Evolutionary conservation across 75 land plant species (phyloP), one percentile per base, ranked within the genome.

Genomic region (Selaginella tamariscina): DNA sequence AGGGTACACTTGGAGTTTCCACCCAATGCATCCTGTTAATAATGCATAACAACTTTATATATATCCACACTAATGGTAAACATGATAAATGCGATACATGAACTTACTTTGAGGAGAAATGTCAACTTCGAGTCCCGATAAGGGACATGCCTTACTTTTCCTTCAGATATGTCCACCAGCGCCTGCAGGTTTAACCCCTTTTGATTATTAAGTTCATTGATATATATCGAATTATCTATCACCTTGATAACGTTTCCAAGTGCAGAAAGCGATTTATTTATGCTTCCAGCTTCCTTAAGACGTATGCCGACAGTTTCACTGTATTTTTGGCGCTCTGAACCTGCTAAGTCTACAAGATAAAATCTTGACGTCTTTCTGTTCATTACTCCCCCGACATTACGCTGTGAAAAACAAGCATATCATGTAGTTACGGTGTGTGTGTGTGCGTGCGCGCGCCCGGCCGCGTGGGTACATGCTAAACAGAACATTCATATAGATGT

Each of bases 261-360:
- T 32, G 75, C 70, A 27, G 79, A 77, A 9, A 72, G 62, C 1
- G 75, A 77, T 56, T 66, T 72, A 0, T 77, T 77, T 44, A 65
- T 72, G 67, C 74, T 68, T 5, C 75, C 71, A 54, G 71, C 77
- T 54, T 77, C 79, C 32, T 72, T 77, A 27, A 77, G 74, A 0
- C 79, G 79, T 22, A 71, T 62, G 21, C 75, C 79, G 30, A 69
- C 75, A 44, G 75, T 72, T 59, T 65, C 75, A 1, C 73, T 77
- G 8, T 65, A 68, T 32, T 77, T 77, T 55, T 77, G 79, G 2
- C 75, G 68, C 49, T 77, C 79, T 27, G 75, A 77, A 13, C 71
- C 79, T 0, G 71, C 75, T 69, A 72, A 49, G 56, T 77, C 75
- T 20, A 77, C 71, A n/a, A 77, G 32, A 55, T 73, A 68, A 54